phyloP scores from a whole-genome alignment of 805 yeast genomes.

The Cyberlindnera mrakii region DNA sequence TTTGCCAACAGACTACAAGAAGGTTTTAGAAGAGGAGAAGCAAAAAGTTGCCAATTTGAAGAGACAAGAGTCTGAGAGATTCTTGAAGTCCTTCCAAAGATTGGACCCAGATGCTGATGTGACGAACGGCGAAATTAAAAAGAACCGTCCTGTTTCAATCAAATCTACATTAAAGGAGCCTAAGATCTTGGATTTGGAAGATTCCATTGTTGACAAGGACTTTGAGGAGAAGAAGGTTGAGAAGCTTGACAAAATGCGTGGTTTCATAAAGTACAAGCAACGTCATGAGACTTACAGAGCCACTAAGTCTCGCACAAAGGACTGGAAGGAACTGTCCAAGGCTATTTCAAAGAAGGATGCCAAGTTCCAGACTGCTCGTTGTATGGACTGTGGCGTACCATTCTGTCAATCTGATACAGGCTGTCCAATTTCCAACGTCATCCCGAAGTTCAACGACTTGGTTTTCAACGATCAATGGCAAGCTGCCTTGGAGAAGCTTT shows the following conservation, averaged over 20 bases:
- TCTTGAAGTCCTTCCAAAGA: slow-evolving; percentile 66
- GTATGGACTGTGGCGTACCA: slow-evolving; percentile 99
- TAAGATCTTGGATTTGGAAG: slow-evolving; percentile 83
- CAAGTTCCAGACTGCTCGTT: slow-evolving; percentile 88
- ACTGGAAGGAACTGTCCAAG: slow-evolving; percentile 87
- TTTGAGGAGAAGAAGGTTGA: slow-evolving; percentile 58
- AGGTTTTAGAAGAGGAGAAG: slow-evolving; percentile 73
- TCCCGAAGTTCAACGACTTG: slow-evolving; percentile 97
- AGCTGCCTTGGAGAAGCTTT: slow-evolving; percentile 83
- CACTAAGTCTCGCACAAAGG: slow-evolving; percentile 68
- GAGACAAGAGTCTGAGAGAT: slow-evolving; percentile 49
- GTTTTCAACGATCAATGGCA: slow-evolving; percentile 94
- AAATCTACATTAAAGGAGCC: slow-evolving; percentile 55
- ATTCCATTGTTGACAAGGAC: slow-evolving; percentile 66
- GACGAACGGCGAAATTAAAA: slow-evolving; percentile 80
- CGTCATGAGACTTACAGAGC: slow-evolving; percentile 82
- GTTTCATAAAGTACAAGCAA: slow-evolving; percentile 91
- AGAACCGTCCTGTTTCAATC: slow-evolving; percentile 22
- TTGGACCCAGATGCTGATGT: slow-evolving; percentile 75
- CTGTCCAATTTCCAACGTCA: slow-evolving; percentile 93
- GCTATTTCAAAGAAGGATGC: slow-evolving; percentile 83
- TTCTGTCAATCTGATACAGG: slow-evolving; percentile 98
- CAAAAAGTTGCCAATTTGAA: slow-evolving; percentile 60
- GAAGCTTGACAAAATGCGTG: slow-evolving; percentile 74
- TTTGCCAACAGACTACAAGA: slow-evolving; percentile 86